Conservation (phyloP, 768 basidiomycete species). For the Suillus decipiens region DNA sequence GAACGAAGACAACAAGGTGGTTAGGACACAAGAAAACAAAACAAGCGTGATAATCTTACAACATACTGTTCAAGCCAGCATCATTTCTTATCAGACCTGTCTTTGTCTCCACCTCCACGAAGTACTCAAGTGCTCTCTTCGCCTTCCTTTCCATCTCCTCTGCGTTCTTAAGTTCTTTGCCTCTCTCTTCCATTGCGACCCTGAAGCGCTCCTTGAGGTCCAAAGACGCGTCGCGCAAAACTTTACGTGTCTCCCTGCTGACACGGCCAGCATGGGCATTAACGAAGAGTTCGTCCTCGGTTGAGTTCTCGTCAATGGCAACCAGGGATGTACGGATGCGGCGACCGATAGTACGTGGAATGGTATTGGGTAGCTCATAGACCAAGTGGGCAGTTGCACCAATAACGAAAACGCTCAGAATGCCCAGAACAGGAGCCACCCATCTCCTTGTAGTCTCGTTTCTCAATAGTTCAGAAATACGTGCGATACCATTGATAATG, state of each 20-base stretch:
- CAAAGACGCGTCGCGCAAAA: conserved; percentile 88
- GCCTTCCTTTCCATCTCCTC: conserved; percentile 78
- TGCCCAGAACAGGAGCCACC: conserved; percentile 87
- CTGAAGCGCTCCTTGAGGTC: conserved; percentile 84
- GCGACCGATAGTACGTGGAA: conserved; percentile 88
- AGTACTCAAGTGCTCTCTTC: conserved; percentile 69
- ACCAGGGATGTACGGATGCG: conserved; percentile 70
- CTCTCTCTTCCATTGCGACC: conserved; percentile 75
- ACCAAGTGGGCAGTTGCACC: conserved; percentile 81
- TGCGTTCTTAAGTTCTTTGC: conserved; percentile 71
- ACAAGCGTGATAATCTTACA: conserved; percentile 11
- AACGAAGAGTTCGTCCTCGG: conserved; percentile 59
- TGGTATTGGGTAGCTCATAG: conserved; percentile 82
- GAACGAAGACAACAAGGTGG: background rate
- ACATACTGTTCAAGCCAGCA: conserved; percentile 21
- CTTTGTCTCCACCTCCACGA: conserved; percentile 52
- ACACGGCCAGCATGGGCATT: conserved; percentile 71
- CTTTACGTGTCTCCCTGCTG: conserved; percentile 87
- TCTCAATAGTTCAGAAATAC: conserved; percentile 75
- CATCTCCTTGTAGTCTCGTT: conserved; percentile 83
- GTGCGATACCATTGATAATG: conserved; percentile 76
- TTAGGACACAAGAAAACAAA: conserved; percentile 3
- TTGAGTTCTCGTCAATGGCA: conserved; percentile 44
- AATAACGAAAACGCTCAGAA: conserved; percentile 63
- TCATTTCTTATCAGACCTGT: conserved; percentile 40